Evolutionary conservation across 1,284 basidiomycete species (phyloP), one percentile per base, ranked within the genome.

Genomic region (Xerocomus minutiporus): DNA sequence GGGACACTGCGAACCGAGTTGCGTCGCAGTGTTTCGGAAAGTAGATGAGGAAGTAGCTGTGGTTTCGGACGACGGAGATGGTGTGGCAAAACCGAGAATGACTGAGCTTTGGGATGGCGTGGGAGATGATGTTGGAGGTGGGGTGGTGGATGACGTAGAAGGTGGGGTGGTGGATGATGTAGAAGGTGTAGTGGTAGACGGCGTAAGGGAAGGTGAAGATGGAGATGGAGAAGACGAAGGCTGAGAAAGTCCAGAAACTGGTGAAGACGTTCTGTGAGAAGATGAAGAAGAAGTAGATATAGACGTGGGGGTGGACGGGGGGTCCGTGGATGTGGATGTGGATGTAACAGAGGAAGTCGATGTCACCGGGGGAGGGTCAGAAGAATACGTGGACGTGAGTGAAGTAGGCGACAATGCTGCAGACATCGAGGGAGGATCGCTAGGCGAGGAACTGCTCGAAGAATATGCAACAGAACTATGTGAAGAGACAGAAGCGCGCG

Each of bases 1-100:
- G 15, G 61, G 65, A 55, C 68, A 66, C 35, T 66, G 65, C 2
- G 67, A 52, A 29, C 55, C 28, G 12, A 57, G 36, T 20, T 69
- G 67, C 4, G 66, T 55, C 38, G 60, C 50, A 6, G 64, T 50
- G 42, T 34, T 61, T 28, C 46, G 42, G n/a, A 17, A 31, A 2
- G 53, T 42, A 8, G 51, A 1, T 4, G 52, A 53, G 15, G 54
- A 32, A 8, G 53, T 13, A 11, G 48, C 2, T 8, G 45, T 51
- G 11, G 48, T 13, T n/a, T 12, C 8, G n/a, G 53, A 42, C 2
- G 54, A 40, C 0, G 34, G 31, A 5, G 48, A 55, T 11, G 53
- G 23, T 11, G 47, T 38, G 13, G 51, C 35, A 13, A 43, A 50
- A 5, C 49, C 59, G 9, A 20, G 46, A 28, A 55, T 17, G 17